Percentiles rank a stretch among this genome's conserved stretches.
Evolutionary conservation across 2,329 filamentous ascomycete species (phyloP).

Genomic region (Diaporthe sp.): DNA sequence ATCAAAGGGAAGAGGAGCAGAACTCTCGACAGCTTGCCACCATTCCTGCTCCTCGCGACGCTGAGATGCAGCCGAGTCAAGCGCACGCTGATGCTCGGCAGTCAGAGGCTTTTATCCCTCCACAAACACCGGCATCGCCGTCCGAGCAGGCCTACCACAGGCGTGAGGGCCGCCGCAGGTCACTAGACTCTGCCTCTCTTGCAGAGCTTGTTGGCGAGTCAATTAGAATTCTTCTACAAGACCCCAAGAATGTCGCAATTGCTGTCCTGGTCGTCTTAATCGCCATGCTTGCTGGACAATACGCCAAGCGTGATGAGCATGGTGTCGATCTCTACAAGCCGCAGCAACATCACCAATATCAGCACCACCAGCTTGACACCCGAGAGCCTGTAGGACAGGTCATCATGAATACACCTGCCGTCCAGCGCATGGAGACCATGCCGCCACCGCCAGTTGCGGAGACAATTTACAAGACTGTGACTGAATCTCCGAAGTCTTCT

Average conservation of each 20-base stretch:
- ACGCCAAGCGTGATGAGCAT: conserved; percentile 46
- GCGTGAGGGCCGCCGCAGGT: conserved; percentile 46
- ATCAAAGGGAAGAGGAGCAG: conserved; percentile 35
- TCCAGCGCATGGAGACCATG: conserved; percentile 14
- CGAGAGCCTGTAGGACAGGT: conserved; percentile 35
- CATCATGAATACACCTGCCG: conserved; percentile 23
- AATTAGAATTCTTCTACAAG: conserved; percentile 65
- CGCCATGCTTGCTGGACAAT: conserved; percentile 58
- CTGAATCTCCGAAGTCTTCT: conserved; percentile 4
- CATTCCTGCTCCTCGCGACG: conserved; percentile 27
- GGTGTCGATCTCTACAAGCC: conserved; percentile 39
- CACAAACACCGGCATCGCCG: conserved; percentile 44
- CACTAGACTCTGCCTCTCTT: conserved; percentile 61
- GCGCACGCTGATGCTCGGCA: conserved; percentile 1
- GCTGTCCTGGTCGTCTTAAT: conserved; percentile 66
- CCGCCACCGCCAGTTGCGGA: conserved; percentile 26
- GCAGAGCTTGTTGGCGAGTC: conserved; percentile 67
- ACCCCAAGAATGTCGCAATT: conserved; percentile 72
- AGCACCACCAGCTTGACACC: conserved; percentile 35
- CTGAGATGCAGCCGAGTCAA: background rate
- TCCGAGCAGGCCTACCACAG: conserved; percentile 48
- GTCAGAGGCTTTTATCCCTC: conserved; percentile 44
- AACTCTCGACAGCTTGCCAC: conserved; percentile 35
- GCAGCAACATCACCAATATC: conserved; percentile 29
- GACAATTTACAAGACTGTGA: conserved; percentile 36